Evolutionary conservation across 106 monocot species (phyloP), one percentile per base, ranked within the genome.

Genomic region (Acorus gramineus): DNA sequence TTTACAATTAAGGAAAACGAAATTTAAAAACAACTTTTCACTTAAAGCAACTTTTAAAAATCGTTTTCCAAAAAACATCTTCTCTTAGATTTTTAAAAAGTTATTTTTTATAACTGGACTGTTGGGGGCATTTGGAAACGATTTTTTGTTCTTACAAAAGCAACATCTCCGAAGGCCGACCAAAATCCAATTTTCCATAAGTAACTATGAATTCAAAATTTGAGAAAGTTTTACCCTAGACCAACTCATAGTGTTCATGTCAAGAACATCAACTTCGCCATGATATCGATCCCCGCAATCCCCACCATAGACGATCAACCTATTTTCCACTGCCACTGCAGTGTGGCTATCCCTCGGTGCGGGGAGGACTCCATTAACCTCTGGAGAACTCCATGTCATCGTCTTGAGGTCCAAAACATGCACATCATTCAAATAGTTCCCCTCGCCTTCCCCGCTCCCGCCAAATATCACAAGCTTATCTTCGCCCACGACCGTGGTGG

Each of bases 211-310:
- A 55, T 28, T 0, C 51, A 59, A 64, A 52, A 44, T 43, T 44
- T 52, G 13, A 10, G 6, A 11, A 49, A 49, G n/a, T 1, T 68
- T 66, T 79, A 94, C 93, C 82, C 81, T 81, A 12, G 89, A 84
- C 93, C 93, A 94, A 62, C 78, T 66, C 73, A 94, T 75, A 47
- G 71, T 75, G 9, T 86, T 84, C 49, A 78, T 59, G 59, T 94
- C 89, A 50, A 94, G 82, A 59, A 89, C 76, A 65, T 94, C 93
- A 12, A 94, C 86, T 56, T 89, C 93, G 2, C 89, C 93, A 10
- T 86, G 82, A 52, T 94, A 94, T 8, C 79, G 86, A 54, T 89
- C 89, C 5, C 89, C 93, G 47, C 93, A 94, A 58, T 94, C 93
- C 6, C 93, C 93, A 10, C 93, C 93, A 47, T 84, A 94, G 4